phyloP scores from a whole-genome alignment of 495 filamentous ascomycete species.

The Neurospora sp. region DNA sequence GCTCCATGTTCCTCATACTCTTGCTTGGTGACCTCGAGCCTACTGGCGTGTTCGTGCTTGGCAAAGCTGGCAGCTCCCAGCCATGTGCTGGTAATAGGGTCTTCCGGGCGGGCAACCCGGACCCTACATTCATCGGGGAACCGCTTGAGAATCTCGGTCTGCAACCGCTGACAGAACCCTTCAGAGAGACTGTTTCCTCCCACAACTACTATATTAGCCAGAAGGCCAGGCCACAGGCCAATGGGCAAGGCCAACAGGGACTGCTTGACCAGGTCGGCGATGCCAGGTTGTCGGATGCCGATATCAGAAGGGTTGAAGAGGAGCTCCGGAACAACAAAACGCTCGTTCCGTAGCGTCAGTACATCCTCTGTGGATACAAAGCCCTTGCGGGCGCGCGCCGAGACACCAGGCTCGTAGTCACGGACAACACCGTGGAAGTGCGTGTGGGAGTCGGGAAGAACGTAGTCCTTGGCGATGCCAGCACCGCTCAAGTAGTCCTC shows the following conservation, averaged over 20 bases:
- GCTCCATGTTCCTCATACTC: slow-evolving; percentile 87
- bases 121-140: slow-evolving; percentile 71
- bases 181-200: slow-evolving; percentile 74
- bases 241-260: slow-evolving; percentile 65
- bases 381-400: slow-evolving; percentile 48
- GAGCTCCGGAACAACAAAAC: slow-evolving; percentile 84
- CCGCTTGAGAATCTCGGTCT: slow-evolving; percentile 63
- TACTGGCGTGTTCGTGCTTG: slow-evolving; percentile 50
- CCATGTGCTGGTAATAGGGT: slow-evolving; percentile 81
- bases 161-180: slow-evolving; percentile 75
- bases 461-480: slow-evolving; percentile 82
- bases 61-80: slow-evolving; percentile 70
- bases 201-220: slow-evolving; percentile 82
- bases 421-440: slow-evolving; percentile 61
- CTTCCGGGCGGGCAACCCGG: slow-evolving; percentile 54
- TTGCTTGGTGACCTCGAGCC: slow-evolving; percentile 64
- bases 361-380: slow-evolving; percentile 64
- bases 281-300: slow-evolving; percentile 74
- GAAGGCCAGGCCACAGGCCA: slow-evolving; percentile 63
- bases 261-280: slow-evolving; percentile 73
- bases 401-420: slow-evolving; percentile 57
- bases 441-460: slow-evolving; percentile 83
- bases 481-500: slow-evolving; percentile 38
- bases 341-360: slow-evolving; percentile 79
- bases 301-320: slow-evolving; percentile 82